These are phyloP conservation scores for Aspergillus chevalieri DNA, from an alignment of 2,329 filamentous ascomycete species.

Conservation along the genomic window DNA sequence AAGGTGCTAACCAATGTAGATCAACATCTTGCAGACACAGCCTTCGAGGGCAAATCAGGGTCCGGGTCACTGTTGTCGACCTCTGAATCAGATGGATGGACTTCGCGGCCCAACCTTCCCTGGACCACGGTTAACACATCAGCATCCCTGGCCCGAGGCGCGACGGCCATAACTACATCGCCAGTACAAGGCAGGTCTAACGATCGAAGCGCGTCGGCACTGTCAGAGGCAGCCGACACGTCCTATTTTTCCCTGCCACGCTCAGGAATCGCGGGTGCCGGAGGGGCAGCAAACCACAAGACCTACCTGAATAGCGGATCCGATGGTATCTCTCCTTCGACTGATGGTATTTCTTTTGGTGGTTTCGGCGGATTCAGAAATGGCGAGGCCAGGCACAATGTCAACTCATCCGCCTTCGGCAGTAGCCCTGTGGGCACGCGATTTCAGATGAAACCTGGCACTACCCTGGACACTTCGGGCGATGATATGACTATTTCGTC, in stretches of 20 bases:
- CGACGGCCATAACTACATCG: constrained; percentile 49
- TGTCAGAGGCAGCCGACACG: constrained; percentile 41
- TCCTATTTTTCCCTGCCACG: constrained; percentile 45
- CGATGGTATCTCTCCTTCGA: constrained; percentile 29
- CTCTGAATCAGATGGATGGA: constrained; percentile 63
- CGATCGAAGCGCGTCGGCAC: constrained; percentile 32
- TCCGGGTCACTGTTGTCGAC: constrained; percentile 63
- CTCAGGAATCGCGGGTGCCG: constrained; percentile 37
- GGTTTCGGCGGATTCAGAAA: constrained; percentile 26
- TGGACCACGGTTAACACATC: constrained; percentile 54
- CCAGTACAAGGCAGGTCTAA: constrained; percentile 52
- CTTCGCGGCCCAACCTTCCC: constrained; percentile 44
- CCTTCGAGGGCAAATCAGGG: constrained; percentile 55
- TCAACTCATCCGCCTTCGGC: constrained; percentile 26
- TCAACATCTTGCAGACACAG: constrained; percentile 21
- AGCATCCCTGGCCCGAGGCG: constrained; percentile 40
- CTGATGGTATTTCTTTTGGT: constrained; percentile 26
- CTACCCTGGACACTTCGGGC: constrained; percentile 22
- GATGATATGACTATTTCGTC: constrained; percentile 27
- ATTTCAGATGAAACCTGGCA: constrained; percentile 26
- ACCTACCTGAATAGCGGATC: constrained; percentile 27
- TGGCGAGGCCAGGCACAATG: constrained; percentile 28
- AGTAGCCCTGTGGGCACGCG: constrained; percentile 24
- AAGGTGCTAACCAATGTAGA: constrained; percentile 13
- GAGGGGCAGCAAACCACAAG: constrained; percentile 21